Evolutionary conservation across 2,329 filamentous ascomycete genomes (phyloP).

Genomic region (Nigrospora sphaerica): DNA sequence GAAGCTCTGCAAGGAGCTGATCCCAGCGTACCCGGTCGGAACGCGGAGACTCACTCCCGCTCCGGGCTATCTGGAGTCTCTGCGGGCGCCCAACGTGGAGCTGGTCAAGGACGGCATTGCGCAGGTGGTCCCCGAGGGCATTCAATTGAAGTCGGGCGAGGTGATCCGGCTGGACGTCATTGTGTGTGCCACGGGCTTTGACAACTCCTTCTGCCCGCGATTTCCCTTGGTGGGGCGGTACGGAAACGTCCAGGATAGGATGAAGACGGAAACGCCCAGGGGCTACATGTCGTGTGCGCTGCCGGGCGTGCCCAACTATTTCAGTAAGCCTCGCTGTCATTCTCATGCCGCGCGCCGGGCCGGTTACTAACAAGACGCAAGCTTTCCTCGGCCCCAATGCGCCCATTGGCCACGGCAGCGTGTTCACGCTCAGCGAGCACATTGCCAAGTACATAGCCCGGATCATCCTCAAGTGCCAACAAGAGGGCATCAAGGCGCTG

Average conservation of each 20-base stretch:
- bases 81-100: conserved; percentile 39
- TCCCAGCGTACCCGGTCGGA: conserved; percentile 41
- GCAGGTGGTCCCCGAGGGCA: conserved; percentile 37
- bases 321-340: conserved; percentile 30
- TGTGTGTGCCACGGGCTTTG: conserved; percentile 51
- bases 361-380: conserved; percentile 11
- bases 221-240: conserved; percentile 41
- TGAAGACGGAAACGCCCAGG: conserved; percentile 33
- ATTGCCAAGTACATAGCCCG: conserved; percentile 44
- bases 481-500: conserved; percentile 39
- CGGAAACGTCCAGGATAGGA: conserved; percentile 44
- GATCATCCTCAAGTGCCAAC: conserved; percentile 41
- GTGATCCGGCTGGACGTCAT: conserved; percentile 47
- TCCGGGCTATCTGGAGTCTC: conserved; percentile 38
- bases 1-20: conserved; percentile 40
- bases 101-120: conserved; percentile 38
- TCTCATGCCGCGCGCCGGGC: too few relatives aligned
- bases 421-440: conserved; percentile 44
- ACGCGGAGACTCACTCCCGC: conserved; percentile 44
- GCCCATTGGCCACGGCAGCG: conserved; percentile 42
- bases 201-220: conserved; percentile 43
- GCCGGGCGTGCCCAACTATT: conserved; percentile 46
- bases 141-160: conserved; percentile 39
- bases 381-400: conserved; percentile 45
- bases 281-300: conserved; percentile 49